A percentile compares a stretch with the other conserved stretches of the same genome.
phyloP scores from a whole-genome alignment of 2,329 filamentous ascomycete genomes.

The Xylaria sp. region DNA sequence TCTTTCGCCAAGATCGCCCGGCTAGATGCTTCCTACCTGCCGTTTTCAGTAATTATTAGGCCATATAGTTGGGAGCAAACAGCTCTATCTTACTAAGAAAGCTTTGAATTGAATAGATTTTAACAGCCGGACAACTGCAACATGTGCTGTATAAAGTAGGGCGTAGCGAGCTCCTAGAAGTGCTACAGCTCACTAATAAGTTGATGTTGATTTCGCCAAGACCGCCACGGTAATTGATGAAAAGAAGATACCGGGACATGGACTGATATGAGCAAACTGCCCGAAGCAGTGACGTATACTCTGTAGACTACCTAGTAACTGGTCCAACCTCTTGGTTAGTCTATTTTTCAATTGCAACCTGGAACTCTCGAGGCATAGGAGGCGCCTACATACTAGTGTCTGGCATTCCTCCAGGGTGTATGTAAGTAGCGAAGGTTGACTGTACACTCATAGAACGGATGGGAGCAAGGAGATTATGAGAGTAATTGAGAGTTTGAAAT shows the following conservation, averaged over 20 bases:
- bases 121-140: neutral
- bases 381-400: neutral
- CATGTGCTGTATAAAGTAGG: neutral
- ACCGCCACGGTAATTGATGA: neutral
- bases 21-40: conserved; percentile 25
- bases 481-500: too few species aligned
- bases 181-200: neutral
- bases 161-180: neutral
- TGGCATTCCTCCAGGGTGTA: too few species aligned
- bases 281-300: too few species aligned
- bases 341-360: neutral
- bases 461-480: neutral
- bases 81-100: neutral
- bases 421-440: too few species aligned
- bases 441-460: too few species aligned
- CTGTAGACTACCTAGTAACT: too few species aligned
- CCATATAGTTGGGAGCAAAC: neutral
- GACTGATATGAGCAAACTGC: neutral
- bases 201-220: neutral
- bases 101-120: neutral
- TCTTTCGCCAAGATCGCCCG: conserved; percentile 30
- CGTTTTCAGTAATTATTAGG: conserved; percentile 18
- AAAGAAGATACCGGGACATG: neutral
- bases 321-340: too few species aligned
- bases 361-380: too few species aligned